Evolutionary conservation across 1,139 yeast genomes (phyloP), one percentile per base, ranked within the genome.

Genomic region (Blastobotrys serpentis): DNA sequence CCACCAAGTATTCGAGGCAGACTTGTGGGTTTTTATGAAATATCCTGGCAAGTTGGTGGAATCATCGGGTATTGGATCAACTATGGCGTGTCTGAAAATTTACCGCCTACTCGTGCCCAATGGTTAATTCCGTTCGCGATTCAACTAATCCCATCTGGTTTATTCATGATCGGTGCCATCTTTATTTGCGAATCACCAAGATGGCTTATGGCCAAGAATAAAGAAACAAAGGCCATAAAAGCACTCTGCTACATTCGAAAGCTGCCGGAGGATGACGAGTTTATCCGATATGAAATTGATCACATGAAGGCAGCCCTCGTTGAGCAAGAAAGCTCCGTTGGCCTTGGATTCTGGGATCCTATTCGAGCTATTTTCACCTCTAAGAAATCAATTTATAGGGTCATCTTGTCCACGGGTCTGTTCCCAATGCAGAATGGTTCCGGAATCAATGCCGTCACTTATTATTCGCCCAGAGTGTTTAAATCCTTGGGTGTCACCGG

Each of bases 51-150:
- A 32, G 70, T 81, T 54, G 89, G 88, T 10, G 41, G 86, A 44
- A 74, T 80, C 64, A 71, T 84, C 62, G 85, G 89, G 13, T 84
- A 84, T 72, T 85, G 94, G 94, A 69, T 83, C 54, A 90, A 83
- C 63, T 86, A 81, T 61, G 94, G 92, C 18, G 74, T 85, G 50
- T 70, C 76, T 48, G 25, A 53, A 55, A 22, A 46, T 37, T 79
- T 84, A 7, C 84, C 79, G 60, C 78, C 79, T 50, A 65, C 66
- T 49, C 64, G 81, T 43, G 29, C 56, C 32, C 49, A 52, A 47
- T 57, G 60, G 40, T 22, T 32, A 13, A 61, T 79, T 19, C 59
- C 61, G n/a, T 53, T 54, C 37, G 60, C 79, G 76, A 58, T 51
- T 41, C 55, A 52, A 3, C 74, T 81, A 49, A 71, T 82, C 63